Evolutionary conservation across 352 stramenopile genomes (phyloP), one percentile per base, ranked within the genome.

Genomic region (Phytophthora melonis): DNA sequence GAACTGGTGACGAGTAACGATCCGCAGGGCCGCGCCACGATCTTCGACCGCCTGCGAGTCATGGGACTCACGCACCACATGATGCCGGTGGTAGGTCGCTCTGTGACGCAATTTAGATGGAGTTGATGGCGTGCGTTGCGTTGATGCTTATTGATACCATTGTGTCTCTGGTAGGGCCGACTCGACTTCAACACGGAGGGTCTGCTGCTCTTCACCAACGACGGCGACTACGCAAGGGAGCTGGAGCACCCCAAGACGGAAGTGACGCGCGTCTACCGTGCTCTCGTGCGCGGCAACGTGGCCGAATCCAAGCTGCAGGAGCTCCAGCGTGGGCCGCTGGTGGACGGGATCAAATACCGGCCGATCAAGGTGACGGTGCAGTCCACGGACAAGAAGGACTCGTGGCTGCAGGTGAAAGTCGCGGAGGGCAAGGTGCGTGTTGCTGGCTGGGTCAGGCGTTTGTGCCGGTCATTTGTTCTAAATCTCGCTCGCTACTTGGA

Each of bases 121-220:
- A 32, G 27, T 5, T 43, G 9, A 14, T 23, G 19, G 18, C 19
- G 30, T 25, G 23, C 23, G 23, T 45, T 25, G 23, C 23, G 23
- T 45, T 56, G 25, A 45, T 25, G 25, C 25, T 62, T 16, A 13
- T 58, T 36, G 5, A 11, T 55, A 23, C 19, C 58, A 41, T n/a
- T 25, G 41, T 19, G 9, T 13, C 36, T 18, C 13, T 49, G 5
- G 41, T 63, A 91, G 88, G 90, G 91, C 18, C 90, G 92, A 66
- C 83, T 98, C n/a, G 94, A 98, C 69, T 98, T 91, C 72, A 96
- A 97, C 61, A 97, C 91, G 16, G 93, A 98, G 71, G 94, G 94
- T 1, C 75, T 98, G 32, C 72, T 98, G 66, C 82, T 98, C n/a
- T 83, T 98, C 13, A 98, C 93, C 13, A 98, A 97, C 71, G 88